Base-by-base conservation (phyloP, 768 basidiomycete species). In the Suillus weaverae region DNA sequence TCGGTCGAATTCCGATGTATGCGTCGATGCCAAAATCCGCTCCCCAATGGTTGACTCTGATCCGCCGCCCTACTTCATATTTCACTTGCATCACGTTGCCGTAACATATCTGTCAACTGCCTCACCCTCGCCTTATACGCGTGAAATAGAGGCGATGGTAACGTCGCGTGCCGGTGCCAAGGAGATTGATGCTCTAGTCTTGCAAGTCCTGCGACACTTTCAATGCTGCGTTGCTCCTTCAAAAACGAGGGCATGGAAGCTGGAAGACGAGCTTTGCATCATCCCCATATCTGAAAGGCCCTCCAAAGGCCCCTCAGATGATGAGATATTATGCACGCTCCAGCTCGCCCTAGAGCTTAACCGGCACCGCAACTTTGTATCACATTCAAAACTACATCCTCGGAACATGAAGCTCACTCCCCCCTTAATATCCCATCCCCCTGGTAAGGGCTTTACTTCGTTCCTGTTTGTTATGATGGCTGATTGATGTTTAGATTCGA, bases 151-250 rank as follows among this genome's bases (percentile, higher is more conserved):
- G 50, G 59, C 64, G 36, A 64, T 59, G 66, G 67, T 39, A 51
- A 63, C 62, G 62, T 72, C 13, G 64, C 69, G 13, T 44, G 57
- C 48, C 26, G 35, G 54, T 33, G 56, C 56, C 5, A 57, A 39
- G 61, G 72, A 75, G 73, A 81, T 86, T 38, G 85, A 86, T 80
- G 71, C 78, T 44, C 69, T 83, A 53, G 77, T 85, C 50, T 70
- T 69, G 26, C 68, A 71, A 26, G 79, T 83, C 20, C 78, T 86
- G 64, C 71, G 71, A 56, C 77, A 79, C 33, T 81, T 82, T 64
- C 77, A 78, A 32, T 86, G 85, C 72, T 76, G 56, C 41, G 33
- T 68, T 35, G 59, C 66, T 26, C 39, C 68, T 26, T 48, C 55
- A 26, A 64, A 69, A 30, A 54, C 68, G 56, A 70, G 68, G 39